phyloP scores from a whole-genome alignment of 75 land plant genomes.

The Cryptomeria japonica region DNA sequence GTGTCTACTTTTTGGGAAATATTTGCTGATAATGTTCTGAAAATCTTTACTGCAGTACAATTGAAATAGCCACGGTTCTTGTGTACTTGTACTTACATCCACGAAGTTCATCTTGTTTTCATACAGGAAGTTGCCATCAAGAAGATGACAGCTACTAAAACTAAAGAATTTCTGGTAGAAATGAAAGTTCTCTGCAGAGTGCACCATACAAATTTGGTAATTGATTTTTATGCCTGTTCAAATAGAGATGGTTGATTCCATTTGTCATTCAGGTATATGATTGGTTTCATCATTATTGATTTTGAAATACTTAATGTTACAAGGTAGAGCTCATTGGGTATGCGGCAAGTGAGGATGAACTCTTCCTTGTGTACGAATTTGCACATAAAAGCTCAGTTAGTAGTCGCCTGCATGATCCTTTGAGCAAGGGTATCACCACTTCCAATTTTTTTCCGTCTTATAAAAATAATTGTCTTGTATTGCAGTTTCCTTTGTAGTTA shows the following conservation, averaged over 20 bases:
- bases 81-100: neutral
- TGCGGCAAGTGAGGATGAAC: slow-evolving; percentile 66
- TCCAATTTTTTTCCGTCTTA: neutral
- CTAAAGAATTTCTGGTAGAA: slow-evolving; percentile 73
- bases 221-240: neutral
- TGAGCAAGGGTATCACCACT: slow-evolving; percentile 52
- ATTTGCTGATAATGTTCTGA: neutral
- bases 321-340: slow-evolving; percentile 91
- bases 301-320: slow-evolving; percentile 14
- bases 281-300: slow-evolving; percentile 7
- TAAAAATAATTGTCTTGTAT: neutral
- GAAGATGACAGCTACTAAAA: slow-evolving; percentile 76
- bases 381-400: slow-evolving; percentile 78
- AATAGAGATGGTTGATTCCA: neutral
- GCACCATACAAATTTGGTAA: slow-evolving; percentile 80
- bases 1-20: neutral
- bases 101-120: neutral
- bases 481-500: neutral
- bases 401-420: slow-evolving; percentile 81
- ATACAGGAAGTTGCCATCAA: slow-evolving; percentile 86
- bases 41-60: neutral
- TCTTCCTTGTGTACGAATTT: slow-evolving; percentile 84
- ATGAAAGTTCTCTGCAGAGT: slow-evolving; percentile 85
- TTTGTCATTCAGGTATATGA: neutral
- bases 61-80: neutral